These are phyloP conservation scores for Vigna reflexopilosa DNA, from an alignment of 306 rosid genomes.

Conservation along the genomic window DNA sequence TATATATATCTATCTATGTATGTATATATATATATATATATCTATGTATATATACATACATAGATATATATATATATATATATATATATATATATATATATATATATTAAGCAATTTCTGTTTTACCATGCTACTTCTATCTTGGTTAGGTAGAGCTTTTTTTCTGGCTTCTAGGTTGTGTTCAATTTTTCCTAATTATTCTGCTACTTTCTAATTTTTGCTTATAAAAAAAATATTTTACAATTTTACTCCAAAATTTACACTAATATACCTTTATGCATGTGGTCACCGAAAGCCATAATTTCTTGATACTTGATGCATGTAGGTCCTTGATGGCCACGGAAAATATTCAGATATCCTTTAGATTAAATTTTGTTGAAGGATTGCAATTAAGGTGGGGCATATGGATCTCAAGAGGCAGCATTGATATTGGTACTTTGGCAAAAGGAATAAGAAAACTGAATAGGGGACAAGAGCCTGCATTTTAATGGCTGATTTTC, in stretches of 20 bases:
- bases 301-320: neutral
- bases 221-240: neutral
- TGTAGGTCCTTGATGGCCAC: neutral
- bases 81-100: no score
- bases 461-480: neutral
- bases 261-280: neutral
- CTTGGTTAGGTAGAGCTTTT: neutral
- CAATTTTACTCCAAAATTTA: neutral
- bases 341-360: neutral
- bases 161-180: neutral
- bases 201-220: neutral
- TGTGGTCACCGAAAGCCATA: neutral
- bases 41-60: no score
- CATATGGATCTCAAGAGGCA: neutral
- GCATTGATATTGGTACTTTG: neutral
- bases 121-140: no score
- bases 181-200: neutral
- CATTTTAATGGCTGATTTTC: slow-evolving; percentile 6
- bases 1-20: no score
- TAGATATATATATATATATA: no score
- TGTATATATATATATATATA: no score
- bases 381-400: neutral
- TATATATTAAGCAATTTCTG: no score
- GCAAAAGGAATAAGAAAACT: neutral
- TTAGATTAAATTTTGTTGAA: neutral